Percentiles rank a stretch among this genome's conserved stretches.
Evolutionary conservation across 352 stramenopile species (phyloP).

Genomic region (Halophytophthora batemanensis): DNA sequence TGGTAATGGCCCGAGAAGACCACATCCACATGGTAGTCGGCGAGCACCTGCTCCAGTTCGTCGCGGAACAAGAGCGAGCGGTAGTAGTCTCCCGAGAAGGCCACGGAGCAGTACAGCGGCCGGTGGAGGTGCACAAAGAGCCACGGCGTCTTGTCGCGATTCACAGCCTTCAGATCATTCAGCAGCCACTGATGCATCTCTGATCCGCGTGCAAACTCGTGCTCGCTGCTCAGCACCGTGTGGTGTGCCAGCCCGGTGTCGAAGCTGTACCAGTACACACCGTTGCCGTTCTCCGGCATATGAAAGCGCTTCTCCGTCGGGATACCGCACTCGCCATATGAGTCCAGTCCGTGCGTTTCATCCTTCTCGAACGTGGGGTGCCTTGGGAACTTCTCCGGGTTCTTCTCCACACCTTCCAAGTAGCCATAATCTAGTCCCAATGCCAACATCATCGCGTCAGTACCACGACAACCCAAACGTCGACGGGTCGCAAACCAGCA

Average conservation of each 20-base stretch:
- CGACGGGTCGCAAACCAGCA: not conserved
- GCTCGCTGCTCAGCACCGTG: conserved; percentile 48
- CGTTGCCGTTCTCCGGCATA: conserved; percentile 63
- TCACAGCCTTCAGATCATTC: conserved; percentile 40
- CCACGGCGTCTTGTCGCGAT: conserved; percentile 56
- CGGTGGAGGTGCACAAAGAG: conserved; percentile 60
- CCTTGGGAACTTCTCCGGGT: conserved; percentile 24
- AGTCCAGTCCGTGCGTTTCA: conserved; percentile 40
- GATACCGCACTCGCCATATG: conserved; percentile 85
- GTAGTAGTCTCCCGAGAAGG: conserved; percentile 35
- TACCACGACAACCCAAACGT: not conserved
- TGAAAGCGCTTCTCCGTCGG: conserved; percentile 67
- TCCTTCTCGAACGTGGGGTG: conserved; percentile 34
- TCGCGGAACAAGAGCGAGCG: conserved; percentile 37
- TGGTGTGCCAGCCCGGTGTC: conserved; percentile 55
- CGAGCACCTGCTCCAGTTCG: conserved; percentile 44
- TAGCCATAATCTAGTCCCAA: conserved; percentile 39
- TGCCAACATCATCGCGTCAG: not conserved
- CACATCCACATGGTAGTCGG: conserved; percentile 48
- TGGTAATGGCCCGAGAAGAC: conserved; percentile 63
- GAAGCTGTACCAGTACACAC: conserved; percentile 61
- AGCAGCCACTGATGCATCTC: conserved; percentile 50
- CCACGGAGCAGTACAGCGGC: conserved; percentile 56
- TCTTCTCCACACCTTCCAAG: conserved; percentile 27
- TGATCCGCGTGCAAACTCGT: conserved; percentile 46